Base-by-base conservation (phyloP, 805 yeast species). In the Ogataea salicorniae region DNA sequence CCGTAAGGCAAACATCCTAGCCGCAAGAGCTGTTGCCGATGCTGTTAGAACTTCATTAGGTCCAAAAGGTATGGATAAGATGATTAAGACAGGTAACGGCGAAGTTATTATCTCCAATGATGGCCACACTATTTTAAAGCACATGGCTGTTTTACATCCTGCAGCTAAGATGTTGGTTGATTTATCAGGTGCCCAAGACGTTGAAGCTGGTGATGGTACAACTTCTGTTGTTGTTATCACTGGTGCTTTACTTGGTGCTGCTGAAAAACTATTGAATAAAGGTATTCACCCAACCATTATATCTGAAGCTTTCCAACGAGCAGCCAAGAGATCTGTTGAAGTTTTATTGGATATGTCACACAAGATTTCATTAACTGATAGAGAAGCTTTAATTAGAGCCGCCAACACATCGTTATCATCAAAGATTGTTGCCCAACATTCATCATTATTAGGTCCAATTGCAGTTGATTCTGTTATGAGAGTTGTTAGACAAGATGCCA, bases 191-290 rank as follows among this genome's bases (percentile, higher is more conserved):
- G 98, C 99, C 1, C 99, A 94, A 70, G 99, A 94, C 60, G 86
- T 91, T 36, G 99, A 91, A 68, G 99, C 98, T n/a, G 99, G 99
- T 47, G 99, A 94, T 66, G 99, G 99, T 54, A 94, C 99, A 34
- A 94, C 99, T 0, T 84, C 97, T 2, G 99, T 94, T 33, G 99
- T 95, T 29, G 92, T 94, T 46, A 75, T 94, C 52, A 88, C 97
- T 6, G 99, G 99, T 35, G 92, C 97, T 5, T 70, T 94, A 42
- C 74, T 94, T 46, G 96, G 92, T 31, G 99, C 99, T 16, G 96
- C 98, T 46, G 99, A 94, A 59, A 84, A 84, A 64, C 74, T 94
- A 50, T 77, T 94, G 59, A 82, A 80, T 56, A 88, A 87, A 66
- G 98, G 94, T 16, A 89, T 94, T 58, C 99, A 94, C 68, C 99